Conservation (phyloP, 768 basidiomycete genomes). For the Hygrophorus russula region DNA sequence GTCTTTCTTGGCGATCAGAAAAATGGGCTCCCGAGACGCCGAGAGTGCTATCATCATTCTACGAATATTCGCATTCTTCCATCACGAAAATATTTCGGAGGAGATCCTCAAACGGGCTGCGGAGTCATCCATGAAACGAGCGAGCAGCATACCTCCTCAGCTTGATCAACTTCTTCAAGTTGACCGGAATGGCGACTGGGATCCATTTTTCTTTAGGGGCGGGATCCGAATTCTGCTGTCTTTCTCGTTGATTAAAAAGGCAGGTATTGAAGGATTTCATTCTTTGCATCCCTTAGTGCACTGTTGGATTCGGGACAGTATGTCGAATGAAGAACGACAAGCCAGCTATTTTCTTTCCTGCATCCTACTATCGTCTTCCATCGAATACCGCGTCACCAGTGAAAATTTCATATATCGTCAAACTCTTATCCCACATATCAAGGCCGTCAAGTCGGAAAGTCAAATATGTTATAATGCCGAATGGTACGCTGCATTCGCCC, state of each 20-base stretch:
- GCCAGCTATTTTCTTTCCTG: neutral
- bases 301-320: too few species aligned
- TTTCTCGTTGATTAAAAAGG: slow-evolving; percentile 11
- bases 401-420: neutral
- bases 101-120: slow-evolving; percentile 11
- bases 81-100: too few species aligned
- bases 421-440: too few species aligned
- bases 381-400: neutral
- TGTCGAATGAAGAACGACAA: neutral
- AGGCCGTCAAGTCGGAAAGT: neutral
- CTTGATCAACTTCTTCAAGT: neutral
- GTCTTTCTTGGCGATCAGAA: slow-evolving; percentile 11
- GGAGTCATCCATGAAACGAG: neutral
- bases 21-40: slow-evolving; percentile 2
- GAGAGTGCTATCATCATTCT: slow-evolving; percentile 10
- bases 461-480: neutral
- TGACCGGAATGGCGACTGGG: slow-evolving; percentile 5
- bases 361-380: slow-evolving; percentile 2
- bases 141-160: neutral
- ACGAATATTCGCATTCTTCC: slow-evolving; percentile 9
- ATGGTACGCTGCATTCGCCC: neutral
- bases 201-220: slow-evolving; percentile 8
- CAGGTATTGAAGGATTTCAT: neutral
- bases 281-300: too few species aligned
- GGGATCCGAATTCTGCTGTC: slow-evolving; percentile 11